Percentiles rank a stretch among this genome's conserved stretches.
Conservation (phyloP, 352 stramenopile species). For the Phytophthora idaei region DNA sequence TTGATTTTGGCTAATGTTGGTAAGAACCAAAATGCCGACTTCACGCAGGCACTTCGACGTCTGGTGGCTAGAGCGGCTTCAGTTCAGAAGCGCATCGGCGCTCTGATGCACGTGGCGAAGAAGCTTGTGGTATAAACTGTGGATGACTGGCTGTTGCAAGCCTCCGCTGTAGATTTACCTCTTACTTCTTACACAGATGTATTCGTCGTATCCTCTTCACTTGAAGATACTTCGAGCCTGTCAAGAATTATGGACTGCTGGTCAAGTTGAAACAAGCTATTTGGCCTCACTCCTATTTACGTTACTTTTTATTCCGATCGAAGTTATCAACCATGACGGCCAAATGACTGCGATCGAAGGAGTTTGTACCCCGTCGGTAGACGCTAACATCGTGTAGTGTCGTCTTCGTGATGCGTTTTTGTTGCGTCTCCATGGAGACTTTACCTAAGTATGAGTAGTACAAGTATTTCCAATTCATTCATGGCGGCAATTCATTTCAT, state of each 20-base stretch:
- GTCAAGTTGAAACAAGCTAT: conserved; percentile 6
- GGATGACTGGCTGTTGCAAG: not conserved
- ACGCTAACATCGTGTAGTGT: conserved; percentile 19
- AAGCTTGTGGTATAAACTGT: conserved; percentile 24
- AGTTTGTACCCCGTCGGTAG: conserved; percentile 13
- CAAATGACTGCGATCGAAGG: conserved; percentile 26
- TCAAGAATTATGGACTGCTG: not conserved
- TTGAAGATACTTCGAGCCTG: not conserved
- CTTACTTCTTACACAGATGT: conserved; percentile 1
- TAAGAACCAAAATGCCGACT: conserved; percentile 43
- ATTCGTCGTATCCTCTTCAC: conserved; percentile 3
- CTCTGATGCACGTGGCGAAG: conserved; percentile 39
- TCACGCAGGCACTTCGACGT: conserved; percentile 49
- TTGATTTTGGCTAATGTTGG: conserved; percentile 63
- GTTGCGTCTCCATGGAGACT: conserved; percentile 11
- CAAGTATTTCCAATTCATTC: conserved; percentile 17
- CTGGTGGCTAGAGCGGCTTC: conserved; percentile 55
- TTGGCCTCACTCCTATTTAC: conserved; percentile 30
- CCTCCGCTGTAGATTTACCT: not conserved
- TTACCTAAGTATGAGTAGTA: conserved; percentile 23
- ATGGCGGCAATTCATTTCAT: conserved; percentile 2
- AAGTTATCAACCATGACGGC: conserved; percentile 14
- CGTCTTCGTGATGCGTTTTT: conserved; percentile 18
- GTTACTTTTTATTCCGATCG: conserved; percentile 13
- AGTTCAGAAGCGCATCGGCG: conserved; percentile 61